phyloP scores from a whole-genome alignment of 2,329 filamentous ascomycete species.

The Penicillium polonicum region DNA sequence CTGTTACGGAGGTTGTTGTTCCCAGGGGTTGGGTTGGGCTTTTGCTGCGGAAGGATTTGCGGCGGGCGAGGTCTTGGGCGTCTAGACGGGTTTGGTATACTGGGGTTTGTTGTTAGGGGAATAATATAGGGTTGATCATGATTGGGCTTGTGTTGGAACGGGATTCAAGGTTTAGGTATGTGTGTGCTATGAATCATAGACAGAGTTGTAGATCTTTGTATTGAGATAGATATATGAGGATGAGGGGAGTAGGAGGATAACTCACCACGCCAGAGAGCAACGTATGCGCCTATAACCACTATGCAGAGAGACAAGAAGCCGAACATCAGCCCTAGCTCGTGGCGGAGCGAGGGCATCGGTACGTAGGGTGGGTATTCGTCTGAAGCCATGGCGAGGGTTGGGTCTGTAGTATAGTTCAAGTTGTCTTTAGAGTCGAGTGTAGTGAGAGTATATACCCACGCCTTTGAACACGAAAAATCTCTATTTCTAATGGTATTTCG shows the following conservation, averaged over 20 bases:
- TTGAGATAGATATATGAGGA: background rate
- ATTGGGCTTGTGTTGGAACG: background rate
- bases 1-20: slow-evolving; percentile 1
- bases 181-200: background rate
- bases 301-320: slow-evolving; percentile 37
- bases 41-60: slow-evolving; percentile 30
- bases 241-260: background rate
- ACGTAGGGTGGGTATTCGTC: slow-evolving; percentile 27
- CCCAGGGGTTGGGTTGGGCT: slow-evolving; percentile 1
- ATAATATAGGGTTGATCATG: too few species aligned
- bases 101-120: slow-evolving; percentile 11
- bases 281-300: slow-evolving; percentile 36
- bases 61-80: slow-evolving; percentile 33
- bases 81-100: slow-evolving; percentile 26
- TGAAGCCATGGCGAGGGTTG: background rate
- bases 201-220: background rate
- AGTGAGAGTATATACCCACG: background rate
- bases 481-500: background rate
- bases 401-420: background rate
- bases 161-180: background rate
- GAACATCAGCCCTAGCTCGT: slow-evolving; percentile 43
- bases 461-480: background rate
- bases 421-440: background rate
- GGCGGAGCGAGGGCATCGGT: slow-evolving; percentile 32
- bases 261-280: slow-evolving; percentile 37